Conservation (phyloP, 1,284 basidiomycete genomes). For the Ceratobasidium sp. region DNA sequence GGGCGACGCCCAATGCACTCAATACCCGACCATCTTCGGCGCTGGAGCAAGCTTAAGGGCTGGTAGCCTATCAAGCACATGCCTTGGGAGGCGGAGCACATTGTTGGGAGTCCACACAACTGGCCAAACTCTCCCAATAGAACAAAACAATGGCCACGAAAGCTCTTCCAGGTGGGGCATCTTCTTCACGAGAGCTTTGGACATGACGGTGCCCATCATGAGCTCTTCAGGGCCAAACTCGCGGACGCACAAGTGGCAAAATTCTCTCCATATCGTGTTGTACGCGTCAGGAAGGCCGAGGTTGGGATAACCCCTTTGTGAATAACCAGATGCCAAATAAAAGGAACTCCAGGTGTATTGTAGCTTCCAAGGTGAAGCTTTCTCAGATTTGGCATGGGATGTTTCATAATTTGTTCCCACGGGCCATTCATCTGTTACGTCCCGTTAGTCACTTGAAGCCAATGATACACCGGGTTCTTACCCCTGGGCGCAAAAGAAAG, state of each 20-base stretch:
- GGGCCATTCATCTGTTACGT: background rate
- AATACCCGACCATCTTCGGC: background rate
- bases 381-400: background rate
- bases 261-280: background rate
- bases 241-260: background rate
- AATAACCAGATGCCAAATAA: background rate
- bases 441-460: background rate
- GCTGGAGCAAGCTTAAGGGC: background rate
- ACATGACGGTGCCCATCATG: background rate
- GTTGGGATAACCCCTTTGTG: background rate
- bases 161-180: background rate
- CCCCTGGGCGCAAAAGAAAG: background rate
- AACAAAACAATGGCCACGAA: background rate
- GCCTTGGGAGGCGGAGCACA: background rate
- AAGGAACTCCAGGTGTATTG: background rate
- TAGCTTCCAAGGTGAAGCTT: constrained; percentile 11
- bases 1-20: background rate
- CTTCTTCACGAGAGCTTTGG: background rate
- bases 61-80: background rate
- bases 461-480: background rate
- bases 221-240: background rate
- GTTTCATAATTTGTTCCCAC: background rate
- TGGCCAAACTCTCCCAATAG: background rate
- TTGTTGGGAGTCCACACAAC: background rate
- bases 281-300: background rate